A percentile compares a stretch with the other conserved stretches of the same genome.
Conservation (phyloP, 2,329 filamentous ascomycete species). For the Aspergillus calidoustus region DNA sequence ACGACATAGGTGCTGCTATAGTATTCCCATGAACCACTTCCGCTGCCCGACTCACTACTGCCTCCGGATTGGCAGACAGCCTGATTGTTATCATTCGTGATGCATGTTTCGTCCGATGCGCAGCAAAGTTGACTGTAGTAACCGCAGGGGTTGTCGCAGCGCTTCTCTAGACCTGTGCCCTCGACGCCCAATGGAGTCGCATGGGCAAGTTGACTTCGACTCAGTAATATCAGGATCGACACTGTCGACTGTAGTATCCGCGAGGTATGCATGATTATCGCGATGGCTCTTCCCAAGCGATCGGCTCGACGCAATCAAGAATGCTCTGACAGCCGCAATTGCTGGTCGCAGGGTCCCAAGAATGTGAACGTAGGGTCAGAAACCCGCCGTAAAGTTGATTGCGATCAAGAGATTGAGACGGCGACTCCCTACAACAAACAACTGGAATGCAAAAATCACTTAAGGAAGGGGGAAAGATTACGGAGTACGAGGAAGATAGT, state of each 20-base stretch:
- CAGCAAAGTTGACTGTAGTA: conserved; percentile 58
- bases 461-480: conserved; percentile 5
- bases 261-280: conserved; percentile 36
- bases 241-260: conserved; percentile 30
- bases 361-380: background rate
- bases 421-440: conserved; percentile 9
- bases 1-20: conserved; percentile 61
- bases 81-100: conserved; percentile 54
- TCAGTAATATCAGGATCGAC: conserved; percentile 34
- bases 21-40: conserved; percentile 57
- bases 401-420: conserved; percentile 5
- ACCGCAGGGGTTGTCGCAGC: conserved; percentile 58
- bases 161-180: conserved; percentile 29
- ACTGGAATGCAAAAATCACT: conserved; percentile 24
- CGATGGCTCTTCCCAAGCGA: conserved; percentile 9
- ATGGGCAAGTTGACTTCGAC: conserved; percentile 27
- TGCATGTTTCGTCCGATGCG: conserved; percentile 50
- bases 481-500: conserved; percentile 15
- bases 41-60: conserved; percentile 23
- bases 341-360: conserved; percentile 12
- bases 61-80: conserved; percentile 48
- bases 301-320: conserved; percentile 12
- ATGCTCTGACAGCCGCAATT: conserved; percentile 13
- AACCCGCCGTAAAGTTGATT: conserved; percentile 4
- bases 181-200: conserved; percentile 35